Evolutionary conservation across 768 basidiomycete species (phyloP).

Genomic region (Thelephora aurantiotincta): DNA sequence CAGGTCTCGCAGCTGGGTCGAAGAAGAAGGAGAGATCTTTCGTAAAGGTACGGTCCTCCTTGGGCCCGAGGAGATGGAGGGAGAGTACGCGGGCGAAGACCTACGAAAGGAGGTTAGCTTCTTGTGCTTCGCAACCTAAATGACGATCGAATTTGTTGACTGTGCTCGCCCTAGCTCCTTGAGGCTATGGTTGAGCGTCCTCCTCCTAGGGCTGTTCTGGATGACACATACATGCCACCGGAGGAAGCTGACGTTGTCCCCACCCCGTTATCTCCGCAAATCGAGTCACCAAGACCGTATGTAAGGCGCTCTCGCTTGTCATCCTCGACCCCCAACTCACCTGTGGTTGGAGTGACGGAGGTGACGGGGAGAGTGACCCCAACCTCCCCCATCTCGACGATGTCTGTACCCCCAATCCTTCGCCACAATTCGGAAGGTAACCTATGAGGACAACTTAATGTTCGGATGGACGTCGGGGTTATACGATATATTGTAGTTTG

Average conservation of each 20-base stretch:
- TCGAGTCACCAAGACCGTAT: conserved; percentile 39
- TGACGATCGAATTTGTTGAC: not conserved
- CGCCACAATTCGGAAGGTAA: too few relatives aligned
- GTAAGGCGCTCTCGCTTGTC: conserved; percentile 41
- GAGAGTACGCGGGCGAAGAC: conserved; percentile 81
- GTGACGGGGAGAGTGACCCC: not conserved
- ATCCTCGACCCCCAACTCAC: conserved; percentile 22
- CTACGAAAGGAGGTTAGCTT: conserved; percentile 58
- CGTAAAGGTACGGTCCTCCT: conserved; percentile 75
- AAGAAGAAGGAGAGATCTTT: conserved; percentile 95
- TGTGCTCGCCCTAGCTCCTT: conserved; percentile 36
- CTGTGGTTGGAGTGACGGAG: not conserved
- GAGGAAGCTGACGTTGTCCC: conserved; percentile 5
- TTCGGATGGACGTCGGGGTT: too few relatives aligned
- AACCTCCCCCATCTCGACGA: not conserved
- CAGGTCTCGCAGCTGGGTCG: conserved; percentile 71
- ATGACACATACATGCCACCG: conserved; percentile 25
- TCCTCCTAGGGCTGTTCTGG: conserved; percentile 56
- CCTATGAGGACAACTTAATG: too few relatives aligned
- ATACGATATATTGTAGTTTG: too few relatives aligned
- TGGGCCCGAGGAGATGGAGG: conserved; percentile 79
- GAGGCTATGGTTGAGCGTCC: conserved; percentile 81
- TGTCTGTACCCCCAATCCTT: too few relatives aligned
- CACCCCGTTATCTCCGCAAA: conserved; percentile 7
- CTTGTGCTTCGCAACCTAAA: conserved; percentile 1